Base-by-base conservation (phyloP, 768 basidiomycete species). In the Amanita thiersii region DNA sequence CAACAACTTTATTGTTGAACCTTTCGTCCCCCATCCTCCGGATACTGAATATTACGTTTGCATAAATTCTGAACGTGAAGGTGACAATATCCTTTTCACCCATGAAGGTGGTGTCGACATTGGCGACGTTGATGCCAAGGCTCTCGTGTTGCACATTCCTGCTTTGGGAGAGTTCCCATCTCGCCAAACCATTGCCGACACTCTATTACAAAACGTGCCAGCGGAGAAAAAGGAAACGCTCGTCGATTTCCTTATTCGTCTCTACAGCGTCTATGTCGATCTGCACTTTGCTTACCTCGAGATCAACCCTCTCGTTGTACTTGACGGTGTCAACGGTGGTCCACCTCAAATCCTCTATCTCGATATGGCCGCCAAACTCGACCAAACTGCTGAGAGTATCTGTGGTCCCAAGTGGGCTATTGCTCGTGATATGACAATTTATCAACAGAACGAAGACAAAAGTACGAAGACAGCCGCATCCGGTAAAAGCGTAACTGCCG, bases 211-310 rank as follows among this genome's bases (percentile, higher is more conserved):
- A 19, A 75, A 92, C 52, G 93, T 97, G 39, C 78, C 86, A n/a
- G 72, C 70, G 2, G 77, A 67, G 40, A 91, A 91, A 73, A 83
- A 87, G 65, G 86, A 92, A 47, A 87, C 89, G 24, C 82, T 98
- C 47, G 77, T 86, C 54, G 93, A 98, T 69, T 99, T 97, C 69
- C 73, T 99, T 57, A 73, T 86, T 63, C 79, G 93, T 46, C 81
- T 98, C 20, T 98, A 99, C 78, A 82, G 83, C 48, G 91, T 97
- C 55, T 98, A 98, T 62, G 93, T 92, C 52, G 92, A 99, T 62
- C 85, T 98, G 40, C 96, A 99, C 74, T 99, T 97, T 59, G 91
- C 96, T 15, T 98, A 99, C 70, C 89, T 99, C 57, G 94, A 98
- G 68, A 99, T 99, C 66, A 99, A 98, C 76, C 96, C 96, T 31